These are phyloP conservation scores for Musa schizocarpa DNA, from an alignment of 176 grass and related monocot species.

Conservation along the genomic window DNA sequence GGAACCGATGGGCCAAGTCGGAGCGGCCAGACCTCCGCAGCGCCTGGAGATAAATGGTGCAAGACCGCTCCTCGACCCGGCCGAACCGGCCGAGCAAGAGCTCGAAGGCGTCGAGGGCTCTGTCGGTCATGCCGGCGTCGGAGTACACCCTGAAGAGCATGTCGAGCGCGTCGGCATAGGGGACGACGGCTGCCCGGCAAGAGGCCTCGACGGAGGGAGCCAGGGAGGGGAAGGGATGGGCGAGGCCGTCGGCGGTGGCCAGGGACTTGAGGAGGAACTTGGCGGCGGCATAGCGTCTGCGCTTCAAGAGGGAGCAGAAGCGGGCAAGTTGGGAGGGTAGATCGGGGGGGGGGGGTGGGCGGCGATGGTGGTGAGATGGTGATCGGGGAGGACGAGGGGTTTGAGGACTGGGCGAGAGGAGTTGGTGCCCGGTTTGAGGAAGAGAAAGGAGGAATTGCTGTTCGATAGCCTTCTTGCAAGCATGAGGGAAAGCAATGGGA, in stretches of 20 bases:
- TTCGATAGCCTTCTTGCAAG: not conserved
- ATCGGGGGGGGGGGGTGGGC: not conserved
- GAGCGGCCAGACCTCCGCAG: conserved; percentile 43
- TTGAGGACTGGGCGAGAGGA: not conserved
- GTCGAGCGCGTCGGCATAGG: conserved; percentile 42
- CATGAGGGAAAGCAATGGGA: not conserved
- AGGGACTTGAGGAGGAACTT: conserved; percentile 43
- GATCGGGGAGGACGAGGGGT: too few species aligned
- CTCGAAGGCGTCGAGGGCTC: conserved; percentile 48
- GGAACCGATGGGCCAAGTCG: conserved; percentile 28
- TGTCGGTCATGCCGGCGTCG: conserved; percentile 22
- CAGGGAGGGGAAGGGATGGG: conserved; percentile 41
- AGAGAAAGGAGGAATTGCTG: not conserved
- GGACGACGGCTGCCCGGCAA: conserved; percentile 17
- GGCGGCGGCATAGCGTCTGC: conserved; percentile 36
- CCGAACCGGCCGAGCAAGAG: conserved; percentile 49
- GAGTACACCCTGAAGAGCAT: conserved; percentile 83
- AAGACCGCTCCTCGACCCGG: conserved; percentile 47
- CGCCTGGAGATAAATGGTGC: conserved; percentile 51
- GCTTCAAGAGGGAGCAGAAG: conserved; percentile 14
- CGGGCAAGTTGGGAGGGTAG: not conserved
- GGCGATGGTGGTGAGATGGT: not conserved
- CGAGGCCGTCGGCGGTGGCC: conserved; percentile 24
- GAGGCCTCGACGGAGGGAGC: conserved; percentile 28
- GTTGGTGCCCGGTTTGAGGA: not conserved